phyloP scores from a whole-genome alignment of 345 rosid species.

The Pelargonium nanum region DNA sequence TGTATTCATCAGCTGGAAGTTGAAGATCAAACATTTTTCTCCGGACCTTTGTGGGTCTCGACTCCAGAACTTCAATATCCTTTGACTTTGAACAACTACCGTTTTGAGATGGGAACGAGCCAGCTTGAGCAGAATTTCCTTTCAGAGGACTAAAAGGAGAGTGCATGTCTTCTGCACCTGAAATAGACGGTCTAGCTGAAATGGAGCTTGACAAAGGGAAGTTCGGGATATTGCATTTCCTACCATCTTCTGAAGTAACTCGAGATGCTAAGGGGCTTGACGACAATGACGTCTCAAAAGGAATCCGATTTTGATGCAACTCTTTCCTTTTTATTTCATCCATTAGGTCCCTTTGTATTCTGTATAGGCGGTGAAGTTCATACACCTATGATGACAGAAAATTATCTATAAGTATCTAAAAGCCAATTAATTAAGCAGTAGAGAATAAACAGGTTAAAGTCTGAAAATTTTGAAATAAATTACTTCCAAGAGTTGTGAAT shows the following conservation, averaged over 20 bases:
- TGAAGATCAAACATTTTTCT: conserved; percentile 77
- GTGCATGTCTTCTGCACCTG: conserved; percentile 36
- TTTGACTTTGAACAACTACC: conserved; percentile 39
- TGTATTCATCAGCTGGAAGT: conserved; percentile 69
- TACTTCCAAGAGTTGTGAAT: no score
- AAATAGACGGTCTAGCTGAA: conserved; percentile 38
- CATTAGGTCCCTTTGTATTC: conserved; percentile 55
- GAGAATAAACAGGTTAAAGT: background rate
- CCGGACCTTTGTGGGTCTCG: conserved; percentile 64
- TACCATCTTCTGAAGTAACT: conserved; percentile 44
- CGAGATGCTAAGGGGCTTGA: conserved; percentile 51
- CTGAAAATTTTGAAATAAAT: background rate
- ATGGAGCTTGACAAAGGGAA: conserved; percentile 44
- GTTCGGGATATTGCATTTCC: conserved; percentile 54
- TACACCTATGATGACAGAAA: conserved; percentile 30
- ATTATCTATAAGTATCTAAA: background rate
- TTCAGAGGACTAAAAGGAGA: conserved; percentile 43
- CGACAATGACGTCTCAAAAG: conserved; percentile 34
- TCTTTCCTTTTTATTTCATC: conserved; percentile 54
- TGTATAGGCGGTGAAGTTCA: conserved; percentile 66
- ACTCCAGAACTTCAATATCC: conserved; percentile 37
- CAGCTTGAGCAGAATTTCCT: conserved; percentile 40
- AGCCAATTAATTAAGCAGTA: background rate
- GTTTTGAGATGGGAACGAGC: conserved; percentile 40
- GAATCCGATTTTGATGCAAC: conserved; percentile 22